Evolutionary conservation across 768 basidiomycete genomes (phyloP), one percentile per base, ranked within the genome.

Genomic region (Phaffia tasmanica): DNA sequence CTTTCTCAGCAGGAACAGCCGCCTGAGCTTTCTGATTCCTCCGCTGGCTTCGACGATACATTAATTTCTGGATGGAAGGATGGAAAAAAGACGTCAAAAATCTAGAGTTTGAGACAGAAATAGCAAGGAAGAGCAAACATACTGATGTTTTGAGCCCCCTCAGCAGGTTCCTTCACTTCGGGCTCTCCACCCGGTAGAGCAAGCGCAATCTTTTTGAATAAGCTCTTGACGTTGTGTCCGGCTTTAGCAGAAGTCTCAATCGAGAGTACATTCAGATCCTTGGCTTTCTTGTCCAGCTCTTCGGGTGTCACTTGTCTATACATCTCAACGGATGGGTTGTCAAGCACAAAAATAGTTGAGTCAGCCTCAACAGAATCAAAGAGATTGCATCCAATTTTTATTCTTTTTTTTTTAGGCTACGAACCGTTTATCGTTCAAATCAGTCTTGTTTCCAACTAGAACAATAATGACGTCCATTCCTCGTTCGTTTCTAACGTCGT

Each of bases 221-320:
- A 77, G 71, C 89, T 89, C 80, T 99, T 99, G 69, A 99, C 95
- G 71, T 99, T 99, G 76, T 98, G 95, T 2, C 95, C 95, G 8
- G 95, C 95, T 76, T 99, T 99, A 35, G 95, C 95, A 32, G 91
- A 95, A 11, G 95, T 98, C 79, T 99, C 95, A 86, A 98, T 98
- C 75, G 94, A 95, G 86, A 98, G 89, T 71, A 98, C 89, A 73
- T 86, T 86, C 70, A 95, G 79, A 75, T 94, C 86, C 55, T 89
- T 86, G 18, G 92, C 83, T 74, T 91, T 91, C 55, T 85, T 84
- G 29, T 93, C 94, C 15, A 94, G 90, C 75, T 98, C 95, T 75
- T 99, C 95, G 4, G 93, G 81, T 9, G 94, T 98, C n/a, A 99
- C 94, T 85, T 99, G 93, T 65, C 94, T 99, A 72, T 14, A 32